Percentiles rank a stretch among this genome's conserved stretches.
These are phyloP conservation scores for Amaranthus hypochondriacus DNA, from an alignment of 148 eudicot genomes.

Conservation along the genomic window DNA sequence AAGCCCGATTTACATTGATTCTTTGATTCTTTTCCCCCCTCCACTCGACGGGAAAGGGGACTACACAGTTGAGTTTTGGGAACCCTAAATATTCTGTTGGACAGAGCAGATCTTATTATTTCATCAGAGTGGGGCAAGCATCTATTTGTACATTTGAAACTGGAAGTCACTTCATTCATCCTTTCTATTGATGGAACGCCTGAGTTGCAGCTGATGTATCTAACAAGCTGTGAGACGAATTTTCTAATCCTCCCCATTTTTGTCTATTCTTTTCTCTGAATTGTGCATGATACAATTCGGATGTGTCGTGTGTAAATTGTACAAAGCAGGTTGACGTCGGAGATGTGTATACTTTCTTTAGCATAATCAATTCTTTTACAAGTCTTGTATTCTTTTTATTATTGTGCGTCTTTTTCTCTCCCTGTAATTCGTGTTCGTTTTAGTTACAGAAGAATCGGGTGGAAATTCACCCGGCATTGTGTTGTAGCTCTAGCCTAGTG, in stretches of 20 bases:
- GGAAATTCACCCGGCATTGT: too few relatives aligned
- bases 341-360: conserved; percentile 18
- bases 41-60: conserved; percentile 27
- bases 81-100: conserved; percentile 27
- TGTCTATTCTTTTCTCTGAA: conserved; percentile 12
- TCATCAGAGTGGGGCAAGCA: conserved; percentile 25
- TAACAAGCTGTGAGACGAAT: conserved; percentile 42
- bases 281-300: conserved; percentile 23
- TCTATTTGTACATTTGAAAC: conserved; percentile 32
- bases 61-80: conserved; percentile 32
- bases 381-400: background rate
- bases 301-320: conserved; percentile 15
- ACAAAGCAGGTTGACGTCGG: conserved; percentile 18
- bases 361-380: conserved; percentile 7
- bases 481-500: too few relatives aligned
- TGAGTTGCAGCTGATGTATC: conserved; percentile 43
- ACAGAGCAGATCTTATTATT: conserved; percentile 27
- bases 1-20: conserved; percentile 36
- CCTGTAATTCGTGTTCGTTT: background rate
- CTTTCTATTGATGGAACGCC: conserved; percentile 20
- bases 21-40: conserved; percentile 50
- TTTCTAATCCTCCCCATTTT: conserved; percentile 16
- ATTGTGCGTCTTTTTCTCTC: background rate
- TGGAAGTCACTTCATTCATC: background rate
- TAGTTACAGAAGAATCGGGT: too few relatives aligned